Evolutionary conservation across 2,329 filamentous ascomycete species (phyloP).

Genomic region (Endothia cerciana): DNA sequence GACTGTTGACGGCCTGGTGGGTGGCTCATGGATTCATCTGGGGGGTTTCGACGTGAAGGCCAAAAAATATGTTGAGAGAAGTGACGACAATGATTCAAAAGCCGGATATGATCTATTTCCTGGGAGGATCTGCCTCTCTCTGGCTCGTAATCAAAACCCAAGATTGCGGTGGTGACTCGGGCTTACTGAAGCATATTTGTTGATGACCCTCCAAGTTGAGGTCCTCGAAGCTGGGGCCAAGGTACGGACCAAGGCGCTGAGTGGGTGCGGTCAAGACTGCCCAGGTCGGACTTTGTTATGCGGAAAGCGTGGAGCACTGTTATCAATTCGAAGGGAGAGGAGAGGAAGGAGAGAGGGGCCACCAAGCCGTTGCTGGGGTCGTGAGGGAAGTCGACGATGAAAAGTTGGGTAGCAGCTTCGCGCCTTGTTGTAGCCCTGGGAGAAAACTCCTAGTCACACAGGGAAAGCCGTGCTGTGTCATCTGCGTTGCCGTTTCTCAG

Average conservation of each 20-base stretch:
- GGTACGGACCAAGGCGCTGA: not conserved
- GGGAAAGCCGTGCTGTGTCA: not conserved
- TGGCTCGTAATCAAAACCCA: slow-evolving; percentile 26
- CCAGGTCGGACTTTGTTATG: not conserved
- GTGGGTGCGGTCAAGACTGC: not conserved
- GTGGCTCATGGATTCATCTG: slow-evolving; percentile 11
- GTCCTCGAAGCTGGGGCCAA: not conserved
- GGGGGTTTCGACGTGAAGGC: not conserved
- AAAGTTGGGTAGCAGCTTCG: not conserved
- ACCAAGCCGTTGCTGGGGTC: not conserved
- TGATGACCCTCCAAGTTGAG: slow-evolving; percentile 12
- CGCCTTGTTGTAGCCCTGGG: not conserved
- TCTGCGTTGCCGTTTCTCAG: not conserved
- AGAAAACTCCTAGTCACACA: not conserved
- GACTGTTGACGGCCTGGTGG: not conserved
- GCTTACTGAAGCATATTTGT: slow-evolving; percentile 17
- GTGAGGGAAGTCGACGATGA: not conserved
- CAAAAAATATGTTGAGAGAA: slow-evolving; percentile 26
- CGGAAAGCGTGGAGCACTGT: not conserved
- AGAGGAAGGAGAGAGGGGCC: not conserved
- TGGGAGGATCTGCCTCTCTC: not conserved
- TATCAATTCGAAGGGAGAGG: not conserved
- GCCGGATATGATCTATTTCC: slow-evolving; percentile 23
- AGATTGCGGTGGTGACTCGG: slow-evolving; percentile 16
- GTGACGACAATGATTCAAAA: slow-evolving; percentile 20